Base-by-base conservation (phyloP, 2,329 filamentous ascomycete genomes). In the Ophioceras dolichostomum region DNA sequence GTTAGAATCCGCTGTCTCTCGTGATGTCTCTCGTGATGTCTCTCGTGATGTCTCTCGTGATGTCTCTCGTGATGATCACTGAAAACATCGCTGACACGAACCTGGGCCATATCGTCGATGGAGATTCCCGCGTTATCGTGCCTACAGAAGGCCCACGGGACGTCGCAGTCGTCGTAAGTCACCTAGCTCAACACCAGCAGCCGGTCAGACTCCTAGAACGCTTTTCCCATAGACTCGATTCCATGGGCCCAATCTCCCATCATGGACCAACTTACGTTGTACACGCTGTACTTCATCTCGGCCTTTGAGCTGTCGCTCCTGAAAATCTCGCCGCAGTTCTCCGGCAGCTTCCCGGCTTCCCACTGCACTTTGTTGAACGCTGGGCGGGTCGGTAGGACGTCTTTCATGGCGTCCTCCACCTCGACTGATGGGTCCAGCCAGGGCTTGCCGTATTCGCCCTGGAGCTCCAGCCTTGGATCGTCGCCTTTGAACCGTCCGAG, bases 131-230 rank as follows among this genome's bases (percentile, higher is more conserved):
- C 28, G 3, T 32, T 20, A 3, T n/a, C n/a, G 21, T 37, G 35
- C 20, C 17, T 27, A 20, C 35, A 37, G 21, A 37, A 37, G 14
- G 26, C 28, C 35, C 35, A 37, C 9, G 35, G 35, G 13, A 9
- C 22, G 20, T 26, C 27, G 20, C 35, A 37, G 28, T 37, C 35
- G 3, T 18, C 20, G 19, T 32, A 37, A 5, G 35, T 37, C 4
- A 37, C 28, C 35, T 33, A n/a, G n/a, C n/a, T n/a, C n/a, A n/a
- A n/a, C n/a, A n/a, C n/a, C n/a, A n/a, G n/a, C n/a, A n/a, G n/a
- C n/a, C n/a, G n/a, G n/a, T n/a, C n/a, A n/a, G n/a, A n/a, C n/a
- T n/a, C n/a, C n/a, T n/a, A n/a, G n/a, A n/a, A n/a, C n/a, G n/a
- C n/a, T n/a, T n/a, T n/a, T n/a, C n/a, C n/a, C n/a, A n/a, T n/a